Base-by-base conservation (phyloP, 192 early-diverging fungal genomes). In the Kappamyces sp. region DNA sequence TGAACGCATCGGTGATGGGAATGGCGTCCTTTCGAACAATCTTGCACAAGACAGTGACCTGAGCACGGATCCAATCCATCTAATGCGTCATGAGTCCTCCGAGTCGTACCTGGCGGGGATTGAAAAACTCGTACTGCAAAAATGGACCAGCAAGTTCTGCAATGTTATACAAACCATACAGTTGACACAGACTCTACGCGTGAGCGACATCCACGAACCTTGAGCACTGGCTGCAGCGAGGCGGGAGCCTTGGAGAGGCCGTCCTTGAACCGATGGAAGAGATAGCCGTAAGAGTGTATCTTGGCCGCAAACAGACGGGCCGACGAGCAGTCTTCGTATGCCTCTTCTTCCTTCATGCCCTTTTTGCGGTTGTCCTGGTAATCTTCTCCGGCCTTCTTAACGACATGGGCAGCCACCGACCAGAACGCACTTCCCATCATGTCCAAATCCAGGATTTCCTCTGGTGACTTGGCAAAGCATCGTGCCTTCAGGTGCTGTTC, bases 291-390 rank as follows among this genome's bases (percentile, higher is more conserved):
- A n/a, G 83, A 85, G 73, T 93, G 91, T 63, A 91, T 80, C 66
- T 86, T 85, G 61, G 89, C 87, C 31, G 89, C 89, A 59, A 78
- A 80, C 41, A 93, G 74, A 65, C 90, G 86, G 13, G 88, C 77
- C 36, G 87, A 86, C n/a, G 90, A 86, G 75, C 89, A 93, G 62
- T 86, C 77, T 67, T 93, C 91, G 70, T 90, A 91, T 10, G 91
- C 87, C 57, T 80, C 79, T 66, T 93, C 90, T 47, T 85, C 82
- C 70, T 70, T 80, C 59, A 87, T 49, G 2, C 88, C 90, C 46
- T 73, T 69, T 57, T 75, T 80, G 32, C 85, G 54, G 6, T 74
- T 82, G 1, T 63, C 67, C 58, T 89, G 85, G 75, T 91, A 91
- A 59, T 88, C 88, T 47, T 84, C 69, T 40, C 85, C 88, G 23